Conservation (phyloP, 169 alveolate genomes). For the Cryptosporidium meleagridis region DNA sequence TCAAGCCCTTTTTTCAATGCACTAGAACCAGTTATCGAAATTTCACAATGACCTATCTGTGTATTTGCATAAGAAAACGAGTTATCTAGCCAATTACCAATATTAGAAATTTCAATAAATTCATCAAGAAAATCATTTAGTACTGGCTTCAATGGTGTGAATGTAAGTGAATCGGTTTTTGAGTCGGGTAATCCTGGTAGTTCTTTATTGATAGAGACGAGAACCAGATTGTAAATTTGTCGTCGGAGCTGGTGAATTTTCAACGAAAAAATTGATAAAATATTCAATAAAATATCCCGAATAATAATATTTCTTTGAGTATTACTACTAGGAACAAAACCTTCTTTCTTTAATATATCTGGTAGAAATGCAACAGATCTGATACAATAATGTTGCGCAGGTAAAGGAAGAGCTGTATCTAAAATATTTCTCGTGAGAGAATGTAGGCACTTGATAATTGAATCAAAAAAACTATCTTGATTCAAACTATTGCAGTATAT, state of each 20-base stretch:
- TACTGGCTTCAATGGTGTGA: slow-evolving; percentile 24
- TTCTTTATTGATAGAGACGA: slow-evolving; percentile 32
- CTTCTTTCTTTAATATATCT: slow-evolving; percentile 60
- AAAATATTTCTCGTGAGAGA: slow-evolving; percentile 63
- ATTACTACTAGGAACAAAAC: slow-evolving; percentile 39
- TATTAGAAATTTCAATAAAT: slow-evolving; percentile 16
- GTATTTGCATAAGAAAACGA: slow-evolving; percentile 66
- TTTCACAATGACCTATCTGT: slow-evolving; percentile 64
- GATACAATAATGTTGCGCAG: slow-evolving; percentile 74
- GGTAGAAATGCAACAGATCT: slow-evolving; percentile 69
- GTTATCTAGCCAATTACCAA: slow-evolving; percentile 52
- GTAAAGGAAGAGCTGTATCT: slow-evolving; percentile 69
- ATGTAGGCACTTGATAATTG: slow-evolving; percentile 51
- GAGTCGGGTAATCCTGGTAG: slow-evolving; percentile 18
- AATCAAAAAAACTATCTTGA: slow-evolving; percentile 41
- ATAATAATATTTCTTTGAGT: slow-evolving; percentile 57
- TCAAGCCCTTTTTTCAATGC: slow-evolving; percentile 25
- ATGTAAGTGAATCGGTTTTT: slow-evolving; percentile 22
- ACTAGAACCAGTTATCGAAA: slow-evolving; percentile 46
- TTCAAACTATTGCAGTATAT: slow-evolving; percentile 29
- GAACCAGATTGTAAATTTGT: slow-evolving; percentile 55
- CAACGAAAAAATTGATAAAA: slow-evolving; percentile 49
- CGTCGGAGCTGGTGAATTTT: slow-evolving; percentile 70
- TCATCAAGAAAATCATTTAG: slow-evolving; percentile 28
- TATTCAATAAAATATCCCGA: slow-evolving; percentile 52